Conservation (phyloP, 1,284 basidiomycete genomes). For the Flammula alnicola region DNA sequence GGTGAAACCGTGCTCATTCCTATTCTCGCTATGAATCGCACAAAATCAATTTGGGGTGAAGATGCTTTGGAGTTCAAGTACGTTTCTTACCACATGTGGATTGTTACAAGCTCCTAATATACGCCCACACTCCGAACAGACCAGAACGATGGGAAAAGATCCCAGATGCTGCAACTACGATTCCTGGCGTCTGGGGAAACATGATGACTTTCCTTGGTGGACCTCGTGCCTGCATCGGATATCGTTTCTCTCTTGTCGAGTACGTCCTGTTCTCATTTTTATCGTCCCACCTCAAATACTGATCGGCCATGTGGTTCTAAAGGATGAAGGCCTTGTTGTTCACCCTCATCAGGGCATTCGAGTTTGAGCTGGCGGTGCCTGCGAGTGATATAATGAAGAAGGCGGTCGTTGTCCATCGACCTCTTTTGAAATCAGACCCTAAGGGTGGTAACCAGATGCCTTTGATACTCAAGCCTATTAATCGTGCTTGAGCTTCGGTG, state of each 20-base stretch:
- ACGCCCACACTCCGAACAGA: constrained; percentile 23
- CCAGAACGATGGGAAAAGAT: constrained; percentile 63
- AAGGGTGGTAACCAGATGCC: constrained; percentile 39
- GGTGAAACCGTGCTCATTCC: constrained; percentile 53
- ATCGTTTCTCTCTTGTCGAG: constrained; percentile 53
- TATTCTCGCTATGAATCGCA: constrained; percentile 50
- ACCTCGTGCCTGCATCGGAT: constrained; percentile 68
- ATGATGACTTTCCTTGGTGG: constrained; percentile 66
- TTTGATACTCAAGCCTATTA: constrained; percentile 31
- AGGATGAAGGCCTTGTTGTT: constrained; percentile 63
- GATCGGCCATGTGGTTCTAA: not conserved
- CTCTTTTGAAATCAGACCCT: constrained; percentile 42
- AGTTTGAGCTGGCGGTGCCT: constrained; percentile 56
- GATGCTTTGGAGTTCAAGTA: constrained; percentile 58
- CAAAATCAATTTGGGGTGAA: constrained; percentile 56
- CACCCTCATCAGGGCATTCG: constrained; percentile 58
- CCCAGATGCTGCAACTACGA: constrained; percentile 45
- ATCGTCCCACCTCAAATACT: not conserved
- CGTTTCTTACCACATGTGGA: constrained; percentile 14
- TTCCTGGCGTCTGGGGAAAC: constrained; percentile 66
- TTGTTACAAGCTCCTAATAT: not conserved
- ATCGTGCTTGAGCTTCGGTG: not conserved
- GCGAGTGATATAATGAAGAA: constrained; percentile 40
- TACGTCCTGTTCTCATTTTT: constrained; percentile 35
- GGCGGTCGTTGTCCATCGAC: constrained; percentile 42